These are phyloP conservation scores for Strobilomyces confusus DNA, from an alignment of 768 basidiomycete species.

Conservation along the genomic window DNA sequence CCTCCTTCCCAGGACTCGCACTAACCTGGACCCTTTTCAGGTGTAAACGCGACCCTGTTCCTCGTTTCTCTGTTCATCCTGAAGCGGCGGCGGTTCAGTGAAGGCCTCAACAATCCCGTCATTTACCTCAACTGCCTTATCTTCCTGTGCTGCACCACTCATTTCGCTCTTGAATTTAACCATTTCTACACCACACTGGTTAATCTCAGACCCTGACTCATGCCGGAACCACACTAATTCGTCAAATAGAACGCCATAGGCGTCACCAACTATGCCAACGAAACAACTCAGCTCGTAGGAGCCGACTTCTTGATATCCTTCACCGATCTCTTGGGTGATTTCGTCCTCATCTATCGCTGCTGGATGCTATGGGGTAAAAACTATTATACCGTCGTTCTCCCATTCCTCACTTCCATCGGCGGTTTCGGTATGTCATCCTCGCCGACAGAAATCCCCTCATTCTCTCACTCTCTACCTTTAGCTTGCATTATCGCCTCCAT, in stretches of 20 bases:
- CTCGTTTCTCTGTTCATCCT: slow-evolving; percentile 27
- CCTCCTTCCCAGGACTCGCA: slow-evolving; percentile 12
- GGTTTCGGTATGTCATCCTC: slow-evolving; percentile 31
- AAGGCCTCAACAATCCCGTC: slow-evolving; percentile 22
- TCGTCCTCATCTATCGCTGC: slow-evolving; percentile 39
- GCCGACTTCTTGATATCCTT: slow-evolving; percentile 37
- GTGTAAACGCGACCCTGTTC: slow-evolving; percentile 27
- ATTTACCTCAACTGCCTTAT: slow-evolving; percentile 28
- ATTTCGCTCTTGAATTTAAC: slow-evolving; percentile 34
- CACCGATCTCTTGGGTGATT: slow-evolving; percentile 34
- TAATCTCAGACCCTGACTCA: slow-evolving; percentile 3
- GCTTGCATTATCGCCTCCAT: slow-evolving; percentile 31
- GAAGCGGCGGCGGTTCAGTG: slow-evolving; percentile 3
- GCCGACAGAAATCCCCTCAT: not conserved
- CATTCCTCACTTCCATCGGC: slow-evolving; percentile 31
- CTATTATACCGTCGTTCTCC: slow-evolving; percentile 32
- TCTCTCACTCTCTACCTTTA: slow-evolving; percentile 8
- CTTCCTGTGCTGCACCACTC: slow-evolving; percentile 31
- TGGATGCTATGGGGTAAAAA: slow-evolving; percentile 39
- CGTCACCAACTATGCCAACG: slow-evolving; percentile 26
- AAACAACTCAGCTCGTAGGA: slow-evolving; percentile 29
- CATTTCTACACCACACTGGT: slow-evolving; percentile 34
- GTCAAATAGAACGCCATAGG: slow-evolving; percentile 22
- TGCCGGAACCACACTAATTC: not conserved
- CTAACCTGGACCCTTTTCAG: slow-evolving; percentile 7